These are phyloP conservation scores for Neurospora intermedia DNA, from an alignment of 495 filamentous ascomycete genomes.

Conservation along the genomic window DNA sequence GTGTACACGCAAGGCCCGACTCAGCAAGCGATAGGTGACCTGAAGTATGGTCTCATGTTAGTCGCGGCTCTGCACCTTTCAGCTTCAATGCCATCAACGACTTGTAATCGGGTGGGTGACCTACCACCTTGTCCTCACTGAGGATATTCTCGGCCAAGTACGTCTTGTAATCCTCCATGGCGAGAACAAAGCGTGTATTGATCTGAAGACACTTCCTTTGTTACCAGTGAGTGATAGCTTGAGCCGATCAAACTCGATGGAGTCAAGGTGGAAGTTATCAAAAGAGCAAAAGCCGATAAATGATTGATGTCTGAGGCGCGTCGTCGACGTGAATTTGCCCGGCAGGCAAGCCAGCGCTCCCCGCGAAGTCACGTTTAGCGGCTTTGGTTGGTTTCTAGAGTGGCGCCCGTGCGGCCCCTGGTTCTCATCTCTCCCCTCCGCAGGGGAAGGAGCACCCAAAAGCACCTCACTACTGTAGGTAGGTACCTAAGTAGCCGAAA, in stretches of 20 bases:
- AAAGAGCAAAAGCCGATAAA: not conserved
- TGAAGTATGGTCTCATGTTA: conserved; percentile 20
- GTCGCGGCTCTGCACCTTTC: not conserved
- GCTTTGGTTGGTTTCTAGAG: not conserved
- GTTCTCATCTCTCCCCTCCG: not conserved
- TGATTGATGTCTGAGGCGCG: conserved; percentile 1
- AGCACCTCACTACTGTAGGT: not conserved
- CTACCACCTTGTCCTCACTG: conserved; percentile 63
- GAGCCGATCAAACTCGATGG: no score
- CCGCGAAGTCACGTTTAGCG: conserved; percentile 22
- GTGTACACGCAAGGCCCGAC: conserved; percentile 69
- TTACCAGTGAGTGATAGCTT: no score
- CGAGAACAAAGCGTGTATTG: no score
- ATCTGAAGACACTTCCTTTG: no score
- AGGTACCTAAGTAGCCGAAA: not conserved
- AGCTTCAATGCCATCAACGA: not conserved
- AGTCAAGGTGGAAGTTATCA: not conserved
- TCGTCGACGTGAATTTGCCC: not conserved
- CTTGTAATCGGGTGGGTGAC: conserved; percentile 14
- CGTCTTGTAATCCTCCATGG: conserved; percentile 49
- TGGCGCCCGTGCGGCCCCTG: conserved; percentile 1
- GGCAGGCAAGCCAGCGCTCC: not conserved
- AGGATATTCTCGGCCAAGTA: conserved; percentile 69
- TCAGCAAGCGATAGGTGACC: conserved; percentile 78
- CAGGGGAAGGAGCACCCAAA: not conserved